Percentiles rank a stretch among this genome's conserved stretches.
Evolutionary conservation across 1,284 basidiomycete genomes (phyloP).

Genomic region (Malassezia pachydermatis): DNA sequence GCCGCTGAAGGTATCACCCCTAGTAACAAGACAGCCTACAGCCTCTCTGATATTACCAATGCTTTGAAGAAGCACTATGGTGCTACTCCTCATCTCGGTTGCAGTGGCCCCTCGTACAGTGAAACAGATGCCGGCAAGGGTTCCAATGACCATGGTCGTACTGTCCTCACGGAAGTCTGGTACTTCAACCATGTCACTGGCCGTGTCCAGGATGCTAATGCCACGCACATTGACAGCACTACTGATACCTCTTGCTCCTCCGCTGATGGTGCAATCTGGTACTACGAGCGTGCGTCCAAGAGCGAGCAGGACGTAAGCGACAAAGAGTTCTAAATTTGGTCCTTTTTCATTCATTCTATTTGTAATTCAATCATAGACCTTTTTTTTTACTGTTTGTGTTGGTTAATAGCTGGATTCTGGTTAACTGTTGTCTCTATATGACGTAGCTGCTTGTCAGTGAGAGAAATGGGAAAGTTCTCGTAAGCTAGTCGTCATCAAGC

Average conservation of each 20-base stretch:
- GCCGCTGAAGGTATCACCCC: conserved; percentile 4
- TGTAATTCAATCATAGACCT: too few relatives aligned
- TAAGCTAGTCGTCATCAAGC: too few relatives aligned
- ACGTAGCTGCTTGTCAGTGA: too few relatives aligned
- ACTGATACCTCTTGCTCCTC: not conserved
- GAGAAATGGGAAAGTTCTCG: too few relatives aligned
- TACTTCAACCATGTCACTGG: conserved; percentile 8
- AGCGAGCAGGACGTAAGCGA: not conserved
- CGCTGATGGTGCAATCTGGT: not conserved
- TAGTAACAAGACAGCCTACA: conserved; percentile 6
- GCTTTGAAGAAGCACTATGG: conserved; percentile 1
- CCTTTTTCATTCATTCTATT: too few relatives aligned
- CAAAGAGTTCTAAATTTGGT: too few relatives aligned
- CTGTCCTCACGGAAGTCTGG: conserved; percentile 5
- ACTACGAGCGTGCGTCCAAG: conserved; percentile 5
- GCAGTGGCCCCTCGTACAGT: not conserved
- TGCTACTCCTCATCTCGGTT: not conserved
- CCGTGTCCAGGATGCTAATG: conserved; percentile 1
- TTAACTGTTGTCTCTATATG: too few relatives aligned
- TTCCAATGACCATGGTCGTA: not conserved
- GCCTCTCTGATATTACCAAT: not conserved
- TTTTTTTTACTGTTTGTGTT: too few relatives aligned
- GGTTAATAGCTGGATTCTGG: too few relatives aligned
- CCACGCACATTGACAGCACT: not conserved
- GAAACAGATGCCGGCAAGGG: not conserved